Conservation (phyloP, 73 alveolate species). For the Paramecium sexaurelia region DNA sequence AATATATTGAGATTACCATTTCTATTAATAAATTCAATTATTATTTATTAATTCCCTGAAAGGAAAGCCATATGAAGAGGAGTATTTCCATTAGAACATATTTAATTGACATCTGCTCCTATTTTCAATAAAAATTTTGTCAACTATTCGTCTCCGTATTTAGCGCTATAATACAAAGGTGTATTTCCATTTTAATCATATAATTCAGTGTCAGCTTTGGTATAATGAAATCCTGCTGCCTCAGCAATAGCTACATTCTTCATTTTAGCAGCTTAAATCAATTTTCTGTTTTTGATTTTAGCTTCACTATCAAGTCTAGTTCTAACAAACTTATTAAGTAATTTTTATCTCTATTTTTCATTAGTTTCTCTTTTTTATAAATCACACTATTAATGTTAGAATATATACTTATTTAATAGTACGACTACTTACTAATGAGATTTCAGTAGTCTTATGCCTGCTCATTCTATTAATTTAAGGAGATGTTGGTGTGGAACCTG, state of each 20-base stretch:
- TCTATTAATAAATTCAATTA: conserved; percentile 33
- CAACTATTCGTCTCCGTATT: conserved; percentile 44
- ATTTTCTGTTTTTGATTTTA: conserved; percentile 37
- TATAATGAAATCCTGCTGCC: conserved; percentile 44
- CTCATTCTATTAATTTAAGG: neutral
- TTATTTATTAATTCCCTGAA: conserved; percentile 36
- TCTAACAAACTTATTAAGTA: neutral
- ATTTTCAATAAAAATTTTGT: conserved; percentile 36
- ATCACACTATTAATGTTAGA: neutral
- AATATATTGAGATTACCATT: conserved; percentile 32
- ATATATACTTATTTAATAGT: neutral
- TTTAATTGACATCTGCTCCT: conserved; percentile 67
- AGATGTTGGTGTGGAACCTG: neutral
- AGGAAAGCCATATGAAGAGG: conserved; percentile 67
- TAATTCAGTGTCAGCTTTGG: conserved; percentile 36
- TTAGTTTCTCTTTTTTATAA: neutral
- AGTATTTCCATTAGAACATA: conserved; percentile 61
- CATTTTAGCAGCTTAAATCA: conserved; percentile 58
- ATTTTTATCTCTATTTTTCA: neutral
- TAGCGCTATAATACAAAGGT: conserved; percentile 65
- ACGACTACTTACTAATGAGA: neutral
- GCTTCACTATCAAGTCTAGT: neutral
- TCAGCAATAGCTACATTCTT: conserved; percentile 47
- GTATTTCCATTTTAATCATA: conserved; percentile 55
- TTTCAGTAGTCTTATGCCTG: neutral